Percentiles rank a stretch among this genome's conserved stretches.
Conservation (phyloP, 305 asterid genomes). For the Striga hermonthica region DNA sequence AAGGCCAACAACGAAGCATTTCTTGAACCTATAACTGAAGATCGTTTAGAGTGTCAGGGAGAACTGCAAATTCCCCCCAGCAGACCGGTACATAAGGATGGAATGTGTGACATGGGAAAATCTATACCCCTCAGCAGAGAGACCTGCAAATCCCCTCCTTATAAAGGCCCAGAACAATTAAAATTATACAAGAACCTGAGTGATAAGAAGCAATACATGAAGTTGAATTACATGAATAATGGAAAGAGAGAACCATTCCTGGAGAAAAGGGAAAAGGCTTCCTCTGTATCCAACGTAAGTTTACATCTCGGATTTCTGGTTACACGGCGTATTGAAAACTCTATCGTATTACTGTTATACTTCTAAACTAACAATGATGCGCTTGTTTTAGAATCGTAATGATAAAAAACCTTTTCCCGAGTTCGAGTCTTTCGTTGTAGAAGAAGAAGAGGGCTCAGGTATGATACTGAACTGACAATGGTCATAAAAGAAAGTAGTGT, state of each 20-base stretch:
- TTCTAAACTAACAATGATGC: conserved; percentile 22
- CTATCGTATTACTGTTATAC: conserved; percentile 11
- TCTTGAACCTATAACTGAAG: conserved; percentile 31
- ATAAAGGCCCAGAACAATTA: conserved; percentile 31
- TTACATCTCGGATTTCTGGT: conserved; percentile 27
- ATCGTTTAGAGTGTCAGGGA: conserved; percentile 30
- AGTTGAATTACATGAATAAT: conserved; percentile 32
- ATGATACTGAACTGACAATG: conserved; percentile 27
- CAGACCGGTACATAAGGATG: conserved; percentile 35
- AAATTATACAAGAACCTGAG: conserved; percentile 38
- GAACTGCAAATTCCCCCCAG: conserved; percentile 29
- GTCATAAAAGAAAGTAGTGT: conserved; percentile 21
- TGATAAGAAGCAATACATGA: conserved; percentile 36
- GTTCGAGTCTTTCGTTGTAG: conserved; percentile 62
- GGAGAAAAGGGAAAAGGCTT: conserved; percentile 38
- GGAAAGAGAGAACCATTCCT: conserved; percentile 36
- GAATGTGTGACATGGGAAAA: conserved; percentile 23
- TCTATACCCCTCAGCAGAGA: conserved; percentile 34
- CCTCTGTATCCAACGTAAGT: conserved; percentile 45
- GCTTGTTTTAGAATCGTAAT: conserved; percentile 45
- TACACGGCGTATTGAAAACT: conserved; percentile 12
- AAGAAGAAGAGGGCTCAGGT: conserved; percentile 98
- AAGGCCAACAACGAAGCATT: conserved; percentile 23
- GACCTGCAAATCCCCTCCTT: conserved; percentile 31
- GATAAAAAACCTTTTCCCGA: conserved; percentile 54